Evolutionary conservation across 1,284 basidiomycete genomes (phyloP), one percentile per base, ranked within the genome.

Genomic region (Anthracocystis walkeri): DNA sequence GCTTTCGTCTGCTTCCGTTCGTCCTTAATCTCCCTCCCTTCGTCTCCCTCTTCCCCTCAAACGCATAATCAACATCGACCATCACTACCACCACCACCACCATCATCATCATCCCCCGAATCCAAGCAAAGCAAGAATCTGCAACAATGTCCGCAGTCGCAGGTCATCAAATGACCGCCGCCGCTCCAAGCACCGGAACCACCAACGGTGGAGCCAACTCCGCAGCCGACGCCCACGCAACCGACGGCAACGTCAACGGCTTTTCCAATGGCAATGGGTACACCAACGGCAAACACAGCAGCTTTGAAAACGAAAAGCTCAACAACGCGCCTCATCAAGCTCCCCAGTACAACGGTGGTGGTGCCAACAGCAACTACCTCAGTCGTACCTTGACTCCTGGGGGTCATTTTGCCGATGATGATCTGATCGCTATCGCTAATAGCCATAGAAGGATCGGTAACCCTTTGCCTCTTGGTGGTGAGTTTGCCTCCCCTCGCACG

Each of bases 381-480:
- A 67, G 50, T 41, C 58, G 57, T 41, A 67, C 68, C 41, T 42
- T 78, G 29, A 79, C 78, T 16, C 73, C 78, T 0, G 78, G 78
- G 10, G 78, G 78, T 35, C 78, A 80, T 55, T 52, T 55, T 31
- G 60, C 65, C 41, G 74, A 80, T 56, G 77, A 78, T 44, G 75
- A 77, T 23, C 60, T 79, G 21, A 44, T 79, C 31, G 77, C 77
- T 10, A 71, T 79, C 11, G 75, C 71, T 25, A 74, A 58, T 53
- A 44, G 58, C 18, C 78, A 78, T 55, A 61, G 78, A 40, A 61
- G 57, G 35, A 60, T 77, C 12, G 77, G 51, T 20, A 79, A 79
- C 53, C 75, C 77, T 31, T 66, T 80, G 21, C 76, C 77, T 20
- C 73, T 69, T 23, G 75, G 77, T 50, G 77, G 71, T 65, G 59